Base-by-base conservation (phyloP, 805 yeast genomes). In the Schwanniomyces occidentalis region DNA sequence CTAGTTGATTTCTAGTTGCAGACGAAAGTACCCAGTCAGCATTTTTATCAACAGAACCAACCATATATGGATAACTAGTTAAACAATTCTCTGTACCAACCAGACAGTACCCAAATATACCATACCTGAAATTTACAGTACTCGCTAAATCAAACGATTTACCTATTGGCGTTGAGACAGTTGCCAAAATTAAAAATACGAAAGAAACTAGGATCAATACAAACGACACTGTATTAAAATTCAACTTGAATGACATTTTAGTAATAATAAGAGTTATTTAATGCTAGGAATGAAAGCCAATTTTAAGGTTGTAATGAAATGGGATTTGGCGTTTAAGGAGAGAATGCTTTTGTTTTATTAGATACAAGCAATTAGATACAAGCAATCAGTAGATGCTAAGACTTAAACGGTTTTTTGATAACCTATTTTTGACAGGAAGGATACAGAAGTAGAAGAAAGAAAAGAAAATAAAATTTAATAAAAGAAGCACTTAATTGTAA, bases 31-130 rank as follows among this genome's bases (percentile, higher is more conserved):
- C 51, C 86, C 89, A 82, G 45, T 65, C 65, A 18, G 58, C 40
- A 14, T 42, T 40, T 4, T 52, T 47, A 12, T 54, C 51, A 24
- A 48, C 31, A 8, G 48, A 37, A 17, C 65, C 58, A 19, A 73
- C 70, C 6, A 48, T 27, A 48, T 76, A 75, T 2, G 76, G 73
- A 13, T 73, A 76, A 1, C 65, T 51, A 2, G 78, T 74, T 6
- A 48, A 50, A 12, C 70, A 53, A 49, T 85, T 80, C 7, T 49
- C 41, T 14, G 27, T 15, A 4, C 44, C 39, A 6, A 42, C 40
- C 4, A 50, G 26, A 51, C 93, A 85, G 52, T 73, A 77, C 2
- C 93, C 93, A 51, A 85, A 74, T 2, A 77, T 73, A 20, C 93
- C 93, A 54, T 72, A 85, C 2, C 65, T 60, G 43, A 63, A 60